Evolutionary conservation across 768 basidiomycete species (phyloP), one percentile per base, ranked within the genome.

Genomic region (Lyophyllum semitale): DNA sequence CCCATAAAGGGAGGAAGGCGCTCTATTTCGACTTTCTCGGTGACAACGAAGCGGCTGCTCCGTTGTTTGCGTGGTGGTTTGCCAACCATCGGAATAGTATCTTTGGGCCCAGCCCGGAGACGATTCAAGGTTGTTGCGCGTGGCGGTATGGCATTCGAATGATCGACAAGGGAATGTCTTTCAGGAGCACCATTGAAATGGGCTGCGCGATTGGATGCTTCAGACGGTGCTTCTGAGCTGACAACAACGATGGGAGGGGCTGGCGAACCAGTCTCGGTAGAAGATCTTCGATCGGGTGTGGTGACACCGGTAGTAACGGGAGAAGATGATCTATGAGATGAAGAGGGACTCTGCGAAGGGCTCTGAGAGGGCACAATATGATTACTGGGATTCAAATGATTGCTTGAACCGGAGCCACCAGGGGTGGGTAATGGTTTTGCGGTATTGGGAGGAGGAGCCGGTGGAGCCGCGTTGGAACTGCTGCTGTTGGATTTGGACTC

Each of bases 31-130:
- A 97, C 93, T 76, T 87, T 93, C 75, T 98, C 97, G 1, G 91
- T 91, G 56, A 96, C 90, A 47, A 98, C 89, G 65, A 99, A 98
- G 58, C 97, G 84, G 68, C 92, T 95, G 76, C 95, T 98, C 62
- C 95, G 84, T 74, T 99, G 97, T 72, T 98, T 99, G 65, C 96
- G 86, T 23, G 97, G 94, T 20, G 94, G 95, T 67, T 98, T 98
- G 29, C 94, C 95, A 13, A 92, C 88, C 65, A 96, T 91, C 41
- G 96, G 94, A 55, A 98, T 98, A 41, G 93, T 98, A 71, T 98
- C 97, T 73, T 95, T 97, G 51, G 95, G 93, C 17, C 85, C 85
- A 40, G 86, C 82, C 55, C 91, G 83, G 51, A 93, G 83, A 62
- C 92, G 87, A 65, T 83, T 86, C 60, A 91, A 75, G 11, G 89